These are phyloP conservation scores for Lasiodiplodia hormozganensis DNA, from an alignment of 2,329 filamentous ascomycete genomes.

Conservation along the genomic window DNA sequence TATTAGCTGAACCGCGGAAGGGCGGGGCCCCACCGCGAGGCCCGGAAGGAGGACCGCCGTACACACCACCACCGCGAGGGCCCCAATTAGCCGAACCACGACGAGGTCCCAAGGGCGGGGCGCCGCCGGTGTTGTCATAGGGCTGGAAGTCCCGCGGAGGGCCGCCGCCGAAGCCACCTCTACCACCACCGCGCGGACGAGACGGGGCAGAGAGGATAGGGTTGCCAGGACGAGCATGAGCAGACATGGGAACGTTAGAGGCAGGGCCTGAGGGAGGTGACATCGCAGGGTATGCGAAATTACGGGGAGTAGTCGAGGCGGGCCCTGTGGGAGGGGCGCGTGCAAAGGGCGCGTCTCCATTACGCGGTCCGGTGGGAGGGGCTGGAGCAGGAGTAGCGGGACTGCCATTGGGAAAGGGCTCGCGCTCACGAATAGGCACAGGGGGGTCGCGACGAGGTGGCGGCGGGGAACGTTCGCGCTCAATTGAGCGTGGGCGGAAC, in stretches of 20 bases:
- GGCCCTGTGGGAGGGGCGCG: slow-evolving; percentile 50
- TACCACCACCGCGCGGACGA: slow-evolving; percentile 48
- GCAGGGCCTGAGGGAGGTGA: slow-evolving; percentile 49
- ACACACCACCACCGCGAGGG: slow-evolving; percentile 40
- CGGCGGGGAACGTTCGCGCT: slow-evolving; percentile 33
- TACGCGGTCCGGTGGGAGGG: slow-evolving; percentile 48
- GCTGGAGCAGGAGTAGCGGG: slow-evolving; percentile 30
- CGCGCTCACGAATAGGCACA: slow-evolving; percentile 35
- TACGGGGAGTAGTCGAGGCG: slow-evolving; percentile 37
- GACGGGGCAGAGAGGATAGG: slow-evolving; percentile 50
- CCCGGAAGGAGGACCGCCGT: slow-evolving; percentile 43
- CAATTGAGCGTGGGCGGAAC: slow-evolving; percentile 36
- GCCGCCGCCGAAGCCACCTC: slow-evolving; percentile 45
- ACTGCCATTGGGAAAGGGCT: slow-evolving; percentile 36
- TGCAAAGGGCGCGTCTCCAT: slow-evolving; percentile 41
- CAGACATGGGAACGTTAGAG: slow-evolving; percentile 39
- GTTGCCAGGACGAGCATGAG: slow-evolving; percentile 42
- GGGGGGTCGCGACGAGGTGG: slow-evolving; percentile 20
- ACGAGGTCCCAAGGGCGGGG: slow-evolving; percentile 42
- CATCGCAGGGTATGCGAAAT: slow-evolving; percentile 40
- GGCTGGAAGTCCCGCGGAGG: slow-evolving; percentile 35
- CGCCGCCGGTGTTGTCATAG: slow-evolving; percentile 39
- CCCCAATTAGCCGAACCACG: slow-evolving; percentile 45
- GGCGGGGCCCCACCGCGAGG: slow-evolving; percentile 41
- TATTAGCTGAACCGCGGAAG: slow-evolving; percentile 52